Evolutionary conservation across 306 rosid species (phyloP), one percentile per base, ranked within the genome.

Genomic region (Luffa aegyptiaca): DNA sequence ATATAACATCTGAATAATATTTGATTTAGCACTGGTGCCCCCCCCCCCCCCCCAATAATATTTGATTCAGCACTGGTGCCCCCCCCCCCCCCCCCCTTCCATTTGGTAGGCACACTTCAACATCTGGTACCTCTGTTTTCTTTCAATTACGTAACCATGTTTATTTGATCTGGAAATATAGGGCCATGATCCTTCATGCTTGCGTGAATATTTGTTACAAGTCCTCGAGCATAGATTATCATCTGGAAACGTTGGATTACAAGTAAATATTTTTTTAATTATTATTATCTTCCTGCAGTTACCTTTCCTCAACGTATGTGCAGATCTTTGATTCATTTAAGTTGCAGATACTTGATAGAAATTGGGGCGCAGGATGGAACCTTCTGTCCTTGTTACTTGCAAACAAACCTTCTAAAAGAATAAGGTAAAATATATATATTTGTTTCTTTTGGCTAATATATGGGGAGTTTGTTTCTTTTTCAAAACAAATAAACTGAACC

Each of bases 361-460:
- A 93, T 87, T 93, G 96, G 97, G 99, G 97, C 76, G 96, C 97
- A 39, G 99, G 99, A 53, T 95, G 99, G 98, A 89, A 95, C 86
- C 98, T 95, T 78, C 86, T 95, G 53, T 92, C 97, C 48, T 82
- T 87, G 78, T 87, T 95, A 89, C 97, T 95, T 78, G 97, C 97
- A 61, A 88, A 87, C 56, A 89, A 90, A 80, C 90, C 97, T 87
- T 92, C 93, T 72, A 79, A 85, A 80, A 89, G 97, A 88, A 84
- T 92, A 83, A 88, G 98, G 98, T 95, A 82, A 66, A 46, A 64
- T 71, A 21, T 45, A 63, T 31, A 3, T 77, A 14, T 5, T 71
- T 57, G 53, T 35, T 26, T 26, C 1, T 26, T 26, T 26, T 26
- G 1, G n/a, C 21, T 5, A 13, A 13, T 64, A 39, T 2, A 33